Evolutionary conservation across 129 eudicot species (phyloP), one percentile per base, ranked within the genome.

Genomic region (Ambrosia artemisiifolia): DNA sequence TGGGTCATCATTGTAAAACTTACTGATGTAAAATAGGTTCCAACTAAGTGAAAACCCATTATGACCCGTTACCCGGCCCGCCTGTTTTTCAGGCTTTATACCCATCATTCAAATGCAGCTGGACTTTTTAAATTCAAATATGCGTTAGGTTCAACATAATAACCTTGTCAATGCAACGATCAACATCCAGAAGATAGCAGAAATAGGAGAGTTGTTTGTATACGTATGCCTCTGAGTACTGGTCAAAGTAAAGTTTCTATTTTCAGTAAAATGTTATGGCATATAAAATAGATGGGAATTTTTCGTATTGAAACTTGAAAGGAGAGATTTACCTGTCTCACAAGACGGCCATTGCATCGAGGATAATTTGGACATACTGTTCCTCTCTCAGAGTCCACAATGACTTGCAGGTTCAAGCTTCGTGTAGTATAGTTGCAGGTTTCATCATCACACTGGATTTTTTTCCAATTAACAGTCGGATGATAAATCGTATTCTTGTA

Each of bases 301-400:
- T 11, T 7, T 19, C 34, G 6, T 3, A 34, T 42, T 38, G 42
- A 50, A 28, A 3, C 49, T 34, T n/a, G 4, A 51, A 40, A 38
- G 19, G 11, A 49, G 43, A 44, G 61, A 74, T 57, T 12, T 16
- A 90, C 99, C 99, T 90, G 85, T 83, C 96, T 88, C 59, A 83
- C 72, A 12, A 95, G 94, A 48, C 78, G 95, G 3, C 99, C 99
- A 40, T 86, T 90, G 72, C 99, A 95, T 46, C 81, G 87, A 51
- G 99, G 99, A 66, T 95, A 95, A 75, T 90, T 90, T 49, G 95
- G 97, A 80, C 99, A 95, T 32, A 87, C 76, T 5, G 97, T 90
- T 78, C 99, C 97, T 86, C 91, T 86, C 75, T 88, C 96, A 4
- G 91, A 83, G 78, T 95, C 97, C 30, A 94, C 99, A 63, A 90